Percentiles rank a stretch among this genome's conserved stretches.
phyloP scores from a whole-genome alignment of 116 monocot species.

The Posidonia oceanica region DNA sequence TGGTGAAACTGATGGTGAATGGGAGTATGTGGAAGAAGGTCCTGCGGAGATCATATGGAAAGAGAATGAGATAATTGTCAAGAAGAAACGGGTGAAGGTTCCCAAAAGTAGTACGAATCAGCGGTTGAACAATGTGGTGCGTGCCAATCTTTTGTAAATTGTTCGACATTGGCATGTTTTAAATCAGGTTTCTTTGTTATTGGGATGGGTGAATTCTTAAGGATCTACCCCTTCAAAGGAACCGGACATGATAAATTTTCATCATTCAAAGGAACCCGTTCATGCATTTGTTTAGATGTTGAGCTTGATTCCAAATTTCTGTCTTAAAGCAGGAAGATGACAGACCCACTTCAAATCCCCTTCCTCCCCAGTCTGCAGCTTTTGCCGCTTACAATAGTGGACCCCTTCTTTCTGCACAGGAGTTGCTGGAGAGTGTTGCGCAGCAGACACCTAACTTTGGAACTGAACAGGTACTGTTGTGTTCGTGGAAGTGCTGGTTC shows the following conservation, averaged over 20 bases:
- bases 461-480: constrained; percentile 65
- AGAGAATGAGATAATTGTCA: constrained; percentile 92
- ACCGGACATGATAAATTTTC: too few relatives aligned
- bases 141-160: neutral
- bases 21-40: constrained; percentile 77
- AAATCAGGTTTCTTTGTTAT: too few relatives aligned
- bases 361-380: constrained; percentile 77
- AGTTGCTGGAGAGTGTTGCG: constrained; percentile 61
- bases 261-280: too few relatives aligned
- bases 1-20: constrained; percentile 46
- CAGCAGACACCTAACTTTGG: constrained; percentile 95
- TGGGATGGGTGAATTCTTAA: too few relatives aligned
- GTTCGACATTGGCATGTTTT: too few relatives aligned
- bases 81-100: constrained; percentile 76
- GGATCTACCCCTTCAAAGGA: too few relatives aligned
- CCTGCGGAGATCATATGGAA: constrained; percentile 95
- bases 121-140: constrained; percentile 36
- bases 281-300: too few relatives aligned
- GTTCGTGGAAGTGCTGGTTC: neutral
- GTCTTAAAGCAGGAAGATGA: constrained; percentile 46
- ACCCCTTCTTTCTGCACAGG: constrained; percentile 37
- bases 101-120: constrained; percentile 28
- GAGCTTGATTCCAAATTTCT: neutral
- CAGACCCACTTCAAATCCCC: constrained; percentile 90
- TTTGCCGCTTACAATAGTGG: constrained; percentile 32